Evolutionary conservation across 2,329 filamentous ascomycete genomes (phyloP).

Genomic region (Phaeomoniella chlamydospora): DNA sequence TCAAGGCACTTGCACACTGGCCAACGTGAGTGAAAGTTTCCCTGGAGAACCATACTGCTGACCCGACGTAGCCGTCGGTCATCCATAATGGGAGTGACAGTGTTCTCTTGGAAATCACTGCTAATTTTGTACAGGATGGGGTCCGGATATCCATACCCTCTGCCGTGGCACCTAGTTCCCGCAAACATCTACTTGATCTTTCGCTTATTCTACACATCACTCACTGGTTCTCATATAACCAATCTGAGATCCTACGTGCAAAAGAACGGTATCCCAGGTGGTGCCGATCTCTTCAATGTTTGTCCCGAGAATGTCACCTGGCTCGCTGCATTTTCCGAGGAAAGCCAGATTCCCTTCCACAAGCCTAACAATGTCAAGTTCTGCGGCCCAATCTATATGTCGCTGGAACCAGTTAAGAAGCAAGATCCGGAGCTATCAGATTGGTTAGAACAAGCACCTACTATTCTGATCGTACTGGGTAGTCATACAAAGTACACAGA

Average conservation of each 20-base stretch:
- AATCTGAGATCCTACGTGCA: conserved; percentile 13
- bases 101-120: conserved; percentile 5
- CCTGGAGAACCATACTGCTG: conserved; percentile 22
- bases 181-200: conserved; percentile 26
- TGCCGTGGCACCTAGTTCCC: conserved; percentile 28
- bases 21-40: conserved; percentile 22
- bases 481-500: conserved; percentile 19
- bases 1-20: conserved; percentile 25
- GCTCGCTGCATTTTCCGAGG: conserved; percentile 15
- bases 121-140: conserved; percentile 24
- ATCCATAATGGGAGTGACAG: background rate
- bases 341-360: conserved; percentile 26
- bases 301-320: conserved; percentile 5
- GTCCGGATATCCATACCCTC: conserved; percentile 30
- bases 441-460: conserved; percentile 29
- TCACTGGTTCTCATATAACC: conserved; percentile 9
- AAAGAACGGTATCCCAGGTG: conserved; percentile 8
- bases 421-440: conserved; percentile 24
- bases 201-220: conserved; percentile 9
- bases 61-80: too few species aligned
- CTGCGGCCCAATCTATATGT: conserved; percentile 33
- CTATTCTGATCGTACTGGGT: conserved; percentile 35
- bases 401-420: conserved; percentile 16
- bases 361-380: conserved; percentile 25
- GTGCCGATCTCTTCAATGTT: conserved; percentile 6